These are phyloP conservation scores for Pseudogymnoascus sp. DNA, from an alignment of 2,329 filamentous ascomycete genomes.

Conservation along the genomic window DNA sequence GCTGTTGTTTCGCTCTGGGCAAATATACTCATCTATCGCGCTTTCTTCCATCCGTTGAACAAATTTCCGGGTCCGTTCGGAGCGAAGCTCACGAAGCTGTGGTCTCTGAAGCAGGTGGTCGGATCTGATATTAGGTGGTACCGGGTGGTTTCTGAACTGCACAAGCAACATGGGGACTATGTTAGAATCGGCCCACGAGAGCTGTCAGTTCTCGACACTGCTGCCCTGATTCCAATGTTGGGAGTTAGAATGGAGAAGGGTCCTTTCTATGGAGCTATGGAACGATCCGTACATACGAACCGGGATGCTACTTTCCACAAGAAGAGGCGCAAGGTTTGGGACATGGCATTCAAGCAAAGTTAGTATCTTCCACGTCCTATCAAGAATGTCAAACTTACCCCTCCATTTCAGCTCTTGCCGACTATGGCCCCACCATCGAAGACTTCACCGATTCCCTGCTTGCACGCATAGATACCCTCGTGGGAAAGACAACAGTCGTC, in stretches of 20 bases:
- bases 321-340: slow-evolving; percentile 13
- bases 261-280: slow-evolving; percentile 20
- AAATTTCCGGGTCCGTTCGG: slow-evolving; percentile 23
- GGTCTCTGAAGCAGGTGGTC: slow-evolving; percentile 13
- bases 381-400: background rate
- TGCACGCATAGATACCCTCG: slow-evolving; percentile 10
- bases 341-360: slow-evolving; percentile 6
- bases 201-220: slow-evolving; percentile 17
- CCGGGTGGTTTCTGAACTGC: slow-evolving; percentile 12
- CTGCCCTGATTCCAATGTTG: slow-evolving; percentile 16
- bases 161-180: slow-evolving; percentile 21
- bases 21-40: slow-evolving; percentile 17
- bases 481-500: slow-evolving; percentile 18
- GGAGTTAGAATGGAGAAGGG: slow-evolving; percentile 17
- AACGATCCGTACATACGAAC: slow-evolving; percentile 13
- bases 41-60: slow-evolving; percentile 20
- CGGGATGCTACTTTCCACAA: slow-evolving; percentile 19
- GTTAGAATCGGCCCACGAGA: slow-evolving; percentile 20
- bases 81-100: slow-evolving; percentile 20
- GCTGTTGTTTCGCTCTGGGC: slow-evolving; percentile 2
- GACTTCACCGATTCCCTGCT: slow-evolving; percentile 17
- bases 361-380: background rate
- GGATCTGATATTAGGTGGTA: slow-evolving; percentile 15
- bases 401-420: slow-evolving; percentile 13
- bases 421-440: slow-evolving; percentile 20